These are phyloP conservation scores for Passalora sequoiae DNA, from an alignment of 2,329 filamentous ascomycete species.

Conservation along the genomic window DNA sequence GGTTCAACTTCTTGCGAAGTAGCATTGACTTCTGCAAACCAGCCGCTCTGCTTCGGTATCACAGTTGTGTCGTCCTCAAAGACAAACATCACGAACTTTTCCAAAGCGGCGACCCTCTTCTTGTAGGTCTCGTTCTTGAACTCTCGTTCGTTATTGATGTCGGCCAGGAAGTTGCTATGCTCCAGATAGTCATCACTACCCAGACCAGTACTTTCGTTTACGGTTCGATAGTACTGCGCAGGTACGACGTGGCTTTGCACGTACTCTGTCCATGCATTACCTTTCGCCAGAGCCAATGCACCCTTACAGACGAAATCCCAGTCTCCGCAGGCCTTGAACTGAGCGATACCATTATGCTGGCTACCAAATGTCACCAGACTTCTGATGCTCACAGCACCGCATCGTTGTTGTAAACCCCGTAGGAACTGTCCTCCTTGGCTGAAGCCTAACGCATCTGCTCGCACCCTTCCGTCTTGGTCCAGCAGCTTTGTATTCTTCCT, in stretches of 20 bases:
- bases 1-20: conserved; percentile 58
- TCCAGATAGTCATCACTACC: conserved; percentile 63
- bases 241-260: conserved; percentile 80
- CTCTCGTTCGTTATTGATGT: conserved; percentile 87
- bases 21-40: conserved; percentile 82
- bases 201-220: conserved; percentile 51
- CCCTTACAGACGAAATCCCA: conserved; percentile 76
- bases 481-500: conserved; percentile 66
- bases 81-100: conserved; percentile 73
- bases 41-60: conserved; percentile 82
- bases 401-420: conserved; percentile 83
- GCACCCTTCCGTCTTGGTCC: conserved; percentile 44
- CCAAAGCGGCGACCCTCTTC: conserved; percentile 61
- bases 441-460: conserved; percentile 85
- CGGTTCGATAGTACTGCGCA: conserved; percentile 88
- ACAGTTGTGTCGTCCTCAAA: conserved; percentile 83
- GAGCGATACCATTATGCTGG: conserved; percentile 85
- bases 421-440: conserved; percentile 95
- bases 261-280: conserved; percentile 72
- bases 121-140: conserved; percentile 71
- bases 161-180: conserved; percentile 81
- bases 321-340: conserved; percentile 68
- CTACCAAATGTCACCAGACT: conserved; percentile 83
- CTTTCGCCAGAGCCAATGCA: conserved; percentile 70
- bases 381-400: conserved; percentile 75